A percentile compares a stretch with the other conserved stretches of the same genome.
phyloP scores from a whole-genome alignment of 768 basidiomycete species.

The Tremella yokohamensis region DNA sequence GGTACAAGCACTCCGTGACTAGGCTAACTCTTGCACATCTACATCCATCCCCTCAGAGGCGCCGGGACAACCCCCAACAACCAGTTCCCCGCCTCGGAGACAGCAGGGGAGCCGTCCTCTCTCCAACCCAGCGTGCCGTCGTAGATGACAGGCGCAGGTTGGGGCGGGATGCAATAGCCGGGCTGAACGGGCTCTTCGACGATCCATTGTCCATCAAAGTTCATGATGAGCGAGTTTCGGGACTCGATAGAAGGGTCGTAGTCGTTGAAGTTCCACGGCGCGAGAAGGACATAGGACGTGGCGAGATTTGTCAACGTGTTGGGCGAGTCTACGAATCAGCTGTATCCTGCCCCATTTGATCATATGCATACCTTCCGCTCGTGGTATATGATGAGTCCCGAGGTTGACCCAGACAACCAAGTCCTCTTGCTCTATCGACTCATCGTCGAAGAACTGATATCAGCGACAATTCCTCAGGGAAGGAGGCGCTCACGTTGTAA shows the following conservation, averaged over 20 bases:
- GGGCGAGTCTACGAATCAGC: constrained; percentile 4
- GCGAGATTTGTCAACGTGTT: constrained; percentile 30
- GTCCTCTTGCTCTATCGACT: constrained; percentile 64
- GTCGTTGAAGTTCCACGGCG: constrained; percentile 66
- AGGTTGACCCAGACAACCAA: constrained; percentile 66
- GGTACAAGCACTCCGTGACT: too few relatives aligned
- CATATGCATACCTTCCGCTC: constrained; percentile 54
- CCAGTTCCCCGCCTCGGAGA: background rate
- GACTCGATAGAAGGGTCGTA: constrained; percentile 62
- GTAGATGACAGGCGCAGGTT: background rate
- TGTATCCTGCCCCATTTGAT: background rate
- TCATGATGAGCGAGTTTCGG: constrained; percentile 13
- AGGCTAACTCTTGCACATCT: too few relatives aligned
- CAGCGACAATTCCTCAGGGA: background rate
- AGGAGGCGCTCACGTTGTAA: constrained; percentile 15
- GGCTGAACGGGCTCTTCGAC: constrained; percentile 8
- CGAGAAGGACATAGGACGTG: constrained; percentile 56
- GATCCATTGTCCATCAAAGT: constrained; percentile 9
- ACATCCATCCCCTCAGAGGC: too few relatives aligned
- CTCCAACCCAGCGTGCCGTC: constrained; percentile 1
- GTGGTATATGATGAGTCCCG: constrained; percentile 66
- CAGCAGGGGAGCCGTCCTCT: constrained; percentile 3
- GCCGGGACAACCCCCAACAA: background rate
- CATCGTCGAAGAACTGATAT: constrained; percentile 60
- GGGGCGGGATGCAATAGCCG: background rate